Conservation (phyloP, 805 yeast species). For the Barnettozyma sp. region DNA sequence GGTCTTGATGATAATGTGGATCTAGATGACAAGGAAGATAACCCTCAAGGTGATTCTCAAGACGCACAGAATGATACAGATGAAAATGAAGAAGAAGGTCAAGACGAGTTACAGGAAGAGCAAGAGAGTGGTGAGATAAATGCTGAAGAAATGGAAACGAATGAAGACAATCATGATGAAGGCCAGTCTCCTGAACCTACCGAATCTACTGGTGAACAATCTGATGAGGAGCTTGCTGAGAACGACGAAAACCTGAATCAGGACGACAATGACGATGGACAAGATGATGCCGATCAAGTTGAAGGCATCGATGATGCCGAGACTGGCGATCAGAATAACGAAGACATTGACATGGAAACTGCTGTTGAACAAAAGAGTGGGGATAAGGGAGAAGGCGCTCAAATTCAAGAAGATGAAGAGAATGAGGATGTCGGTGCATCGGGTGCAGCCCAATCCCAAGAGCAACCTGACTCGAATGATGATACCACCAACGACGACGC, state of each 20-base stretch:
- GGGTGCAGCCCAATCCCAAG: slow-evolving; percentile 43
- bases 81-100: slow-evolving; percentile 22
- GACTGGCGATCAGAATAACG: slow-evolving; percentile 33
- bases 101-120: slow-evolving; percentile 26
- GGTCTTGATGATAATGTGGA: slow-evolving; percentile 34
- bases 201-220: slow-evolving; percentile 30
- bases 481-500: slow-evolving; percentile 43
- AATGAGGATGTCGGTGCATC: slow-evolving; percentile 63
- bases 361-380: slow-evolving; percentile 56
- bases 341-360: slow-evolving; percentile 47
- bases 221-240: slow-evolving; percentile 27
- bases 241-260: slow-evolving; percentile 18
- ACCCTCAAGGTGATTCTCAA: slow-evolving; percentile 26
- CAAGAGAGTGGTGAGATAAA: slow-evolving; percentile 30
- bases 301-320: slow-evolving; percentile 54
- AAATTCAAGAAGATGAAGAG: slow-evolving; percentile 47
- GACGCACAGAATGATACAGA: too few relatives aligned
- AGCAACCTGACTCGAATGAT: slow-evolving; percentile 36
- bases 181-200: slow-evolving; percentile 28
- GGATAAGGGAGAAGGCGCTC: slow-evolving; percentile 56
- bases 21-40: slow-evolving; percentile 38
- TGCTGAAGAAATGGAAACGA: slow-evolving; percentile 30
- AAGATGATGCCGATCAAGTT: slow-evolving; percentile 35
- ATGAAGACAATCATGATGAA: slow-evolving; percentile 23
- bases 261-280: slow-evolving; percentile 28